A percentile compares a stretch with the other conserved stretches of the same genome.
These are phyloP conservation scores for Phaeosphaeriaceae sp. DNA, from an alignment of 2,329 filamentous ascomycete genomes.

Conservation along the genomic window DNA sequence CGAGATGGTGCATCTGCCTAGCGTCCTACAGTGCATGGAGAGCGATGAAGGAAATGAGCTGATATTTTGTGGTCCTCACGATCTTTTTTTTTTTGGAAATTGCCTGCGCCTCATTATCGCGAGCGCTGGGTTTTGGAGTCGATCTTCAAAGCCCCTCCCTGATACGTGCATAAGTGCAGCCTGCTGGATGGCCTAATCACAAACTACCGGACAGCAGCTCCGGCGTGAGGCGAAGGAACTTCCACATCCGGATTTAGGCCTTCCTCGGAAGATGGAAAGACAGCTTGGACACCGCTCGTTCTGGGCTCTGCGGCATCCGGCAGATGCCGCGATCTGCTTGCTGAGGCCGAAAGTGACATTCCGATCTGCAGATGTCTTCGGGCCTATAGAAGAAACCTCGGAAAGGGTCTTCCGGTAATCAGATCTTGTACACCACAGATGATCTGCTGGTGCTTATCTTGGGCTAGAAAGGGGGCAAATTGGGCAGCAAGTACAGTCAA, in stretches of 20 bases:
- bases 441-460: not conserved
- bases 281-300: not conserved
- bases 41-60: not conserved
- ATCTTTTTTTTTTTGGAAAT: not conserved
- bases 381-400: not conserved
- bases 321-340: not conserved
- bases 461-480: not conserved
- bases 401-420: not conserved
- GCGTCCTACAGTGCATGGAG: not conserved
- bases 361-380: not conserved
- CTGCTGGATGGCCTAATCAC: not conserved
- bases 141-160: not conserved
- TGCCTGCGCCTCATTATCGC: not conserved
- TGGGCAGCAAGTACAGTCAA: not conserved
- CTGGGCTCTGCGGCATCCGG: not conserved
- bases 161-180: not conserved
- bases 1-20: not conserved
- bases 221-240: not conserved
- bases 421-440: not conserved
- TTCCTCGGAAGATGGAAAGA: not conserved
- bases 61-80: not conserved
- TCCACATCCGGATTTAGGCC: not conserved
- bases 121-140: not conserved
- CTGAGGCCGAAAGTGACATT: not conserved
- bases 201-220: not conserved